Evolutionary conservation across 2,329 filamentous ascomycete genomes (phyloP).

Genomic region (Alternaria sp.): DNA sequence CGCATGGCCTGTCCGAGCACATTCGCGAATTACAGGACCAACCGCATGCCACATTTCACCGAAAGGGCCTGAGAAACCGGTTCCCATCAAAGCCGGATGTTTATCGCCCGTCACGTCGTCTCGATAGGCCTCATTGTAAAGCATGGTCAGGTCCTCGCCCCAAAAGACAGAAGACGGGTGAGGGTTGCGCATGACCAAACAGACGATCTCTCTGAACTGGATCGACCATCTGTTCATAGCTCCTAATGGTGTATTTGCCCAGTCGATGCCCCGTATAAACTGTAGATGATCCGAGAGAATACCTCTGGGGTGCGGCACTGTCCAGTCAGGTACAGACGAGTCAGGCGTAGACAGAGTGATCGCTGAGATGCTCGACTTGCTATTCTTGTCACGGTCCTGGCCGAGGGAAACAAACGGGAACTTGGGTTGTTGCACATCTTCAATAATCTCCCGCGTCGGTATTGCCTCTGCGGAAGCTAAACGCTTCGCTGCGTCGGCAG

Average conservation of each 20-base stretch:
- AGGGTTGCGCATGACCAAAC: constrained; percentile 41
- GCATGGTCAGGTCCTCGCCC: constrained; percentile 32
- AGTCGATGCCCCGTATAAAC: constrained; percentile 54
- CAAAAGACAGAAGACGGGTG: constrained; percentile 49
- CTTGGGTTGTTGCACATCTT: constrained; percentile 12
- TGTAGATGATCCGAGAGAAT: constrained; percentile 38
- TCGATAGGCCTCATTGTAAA: constrained; percentile 52
- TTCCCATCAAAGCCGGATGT: constrained; percentile 42
- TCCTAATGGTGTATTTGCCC: constrained; percentile 57
- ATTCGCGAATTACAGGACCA: constrained; percentile 37
- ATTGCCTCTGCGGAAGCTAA: constrained; percentile 9
- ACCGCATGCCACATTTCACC: constrained; percentile 50
- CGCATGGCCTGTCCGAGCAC: constrained; percentile 37
- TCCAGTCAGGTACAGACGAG: constrained; percentile 38
- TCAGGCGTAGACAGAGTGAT: constrained; percentile 31
- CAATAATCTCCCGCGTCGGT: neutral
- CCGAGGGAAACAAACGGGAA: constrained; percentile 12
- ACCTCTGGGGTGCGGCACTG: constrained; percentile 25
- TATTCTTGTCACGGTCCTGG: constrained; percentile 24
- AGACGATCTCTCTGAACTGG: constrained; percentile 53
- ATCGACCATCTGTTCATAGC: constrained; percentile 56
- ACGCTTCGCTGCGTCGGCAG: constrained; percentile 2
- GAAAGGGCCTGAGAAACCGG: constrained; percentile 43
- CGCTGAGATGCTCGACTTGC: constrained; percentile 22
- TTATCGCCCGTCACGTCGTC: constrained; percentile 38